Base-by-base conservation (phyloP, 139 green algal genomes). In the Chlamydomonas sphaeroides region DNA sequence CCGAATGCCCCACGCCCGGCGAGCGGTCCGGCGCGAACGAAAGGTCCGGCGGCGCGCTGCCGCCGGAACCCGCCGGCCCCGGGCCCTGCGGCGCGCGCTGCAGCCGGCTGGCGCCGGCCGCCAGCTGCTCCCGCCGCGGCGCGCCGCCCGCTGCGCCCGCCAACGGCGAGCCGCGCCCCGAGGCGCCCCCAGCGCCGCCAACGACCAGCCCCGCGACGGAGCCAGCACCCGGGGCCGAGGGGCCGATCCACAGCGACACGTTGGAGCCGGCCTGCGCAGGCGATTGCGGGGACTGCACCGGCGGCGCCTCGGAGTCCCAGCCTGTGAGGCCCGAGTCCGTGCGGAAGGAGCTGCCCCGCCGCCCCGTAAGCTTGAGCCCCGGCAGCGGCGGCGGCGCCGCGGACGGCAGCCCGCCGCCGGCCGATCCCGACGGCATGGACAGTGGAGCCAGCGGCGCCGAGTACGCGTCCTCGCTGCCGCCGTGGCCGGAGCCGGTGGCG, bases 301-400 rank as follows among this genome's bases (percentile, higher is more conserved):
- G 35, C 3, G 75, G 75, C 0, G n/a, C 75, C 21, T 82, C 75
- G 5, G 75, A 21, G 35, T 82, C 75, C 75, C 75, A 82, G 32
- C 75, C 75, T 5, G 42, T 65, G 3, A 82, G 33, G 11, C 75
- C 61, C 21, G 36, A 10, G 8, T 82, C 75, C 18, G 45, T 30
- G 1, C 75, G 62, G 75, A 82, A 72, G 32, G 75, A 73, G 61
- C n/a, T 39, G 7, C n/a, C 62, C 8, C 33, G 48, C 23, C 75
- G 61, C 17, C 75, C 74, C 5, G 30, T 35, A 0, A 25, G 21
- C 5, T 68, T 57, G 3, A 82, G 42, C 18, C 75, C 75, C 4
- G 62, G 75, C 21, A 82, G 75, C n/a, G 49, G 63, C 42, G 62
- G 75, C 61, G 49, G 70, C 33, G 25, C 5, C 45, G 28, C 11